phyloP scores from a whole-genome alignment of 2,329 filamentous ascomycete species.

The Diaporthe longicolla region DNA sequence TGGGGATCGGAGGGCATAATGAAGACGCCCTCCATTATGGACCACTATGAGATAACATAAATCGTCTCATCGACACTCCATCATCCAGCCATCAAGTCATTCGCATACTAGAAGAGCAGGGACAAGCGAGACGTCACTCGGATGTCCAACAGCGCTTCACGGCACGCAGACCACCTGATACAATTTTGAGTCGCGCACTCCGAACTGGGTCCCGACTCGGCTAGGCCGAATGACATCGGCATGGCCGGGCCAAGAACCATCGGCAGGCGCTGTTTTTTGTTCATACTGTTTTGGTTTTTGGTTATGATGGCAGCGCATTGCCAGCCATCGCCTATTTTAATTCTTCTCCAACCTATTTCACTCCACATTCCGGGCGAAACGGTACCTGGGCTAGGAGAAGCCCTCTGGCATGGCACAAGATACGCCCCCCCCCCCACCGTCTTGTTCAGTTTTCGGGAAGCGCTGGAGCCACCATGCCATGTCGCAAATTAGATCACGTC shows the following conservation, averaged over 20 bases:
- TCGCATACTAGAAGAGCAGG: slow-evolving; percentile 25
- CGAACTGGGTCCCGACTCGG: slow-evolving; percentile 26
- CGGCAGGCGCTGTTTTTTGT: slow-evolving; percentile 28
- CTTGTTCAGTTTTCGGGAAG: slow-evolving; percentile 17
- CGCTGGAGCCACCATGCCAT: slow-evolving; percentile 12
- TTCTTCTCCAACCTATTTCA: slow-evolving; percentile 15
- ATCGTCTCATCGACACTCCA: background rate
- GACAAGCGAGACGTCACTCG: slow-evolving; percentile 15
- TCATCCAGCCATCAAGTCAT: slow-evolving; percentile 13
- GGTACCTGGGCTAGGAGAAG: slow-evolving; percentile 29
- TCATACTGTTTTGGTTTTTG: background rate
- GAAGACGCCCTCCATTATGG: slow-evolving; percentile 23
- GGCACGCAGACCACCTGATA: slow-evolving; percentile 31
- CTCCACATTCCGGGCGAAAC: slow-evolving; percentile 15
- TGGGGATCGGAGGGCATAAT: slow-evolving; percentile 30
- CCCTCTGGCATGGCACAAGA: background rate
- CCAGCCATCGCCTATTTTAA: slow-evolving; percentile 8
- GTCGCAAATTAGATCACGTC: slow-evolving; percentile 12
- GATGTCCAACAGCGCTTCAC: slow-evolving; percentile 16
- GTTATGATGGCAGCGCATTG: slow-evolving; percentile 7
- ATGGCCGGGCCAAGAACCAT: slow-evolving; percentile 13
- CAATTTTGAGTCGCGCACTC: slow-evolving; percentile 30
- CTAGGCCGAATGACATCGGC: background rate
- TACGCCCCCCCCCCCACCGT: background rate
- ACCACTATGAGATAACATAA: slow-evolving; percentile 3